These are phyloP conservation scores for Helenozyma baotianmanensis DNA, from an alignment of 805 yeast species.

Conservation along the genomic window DNA sequence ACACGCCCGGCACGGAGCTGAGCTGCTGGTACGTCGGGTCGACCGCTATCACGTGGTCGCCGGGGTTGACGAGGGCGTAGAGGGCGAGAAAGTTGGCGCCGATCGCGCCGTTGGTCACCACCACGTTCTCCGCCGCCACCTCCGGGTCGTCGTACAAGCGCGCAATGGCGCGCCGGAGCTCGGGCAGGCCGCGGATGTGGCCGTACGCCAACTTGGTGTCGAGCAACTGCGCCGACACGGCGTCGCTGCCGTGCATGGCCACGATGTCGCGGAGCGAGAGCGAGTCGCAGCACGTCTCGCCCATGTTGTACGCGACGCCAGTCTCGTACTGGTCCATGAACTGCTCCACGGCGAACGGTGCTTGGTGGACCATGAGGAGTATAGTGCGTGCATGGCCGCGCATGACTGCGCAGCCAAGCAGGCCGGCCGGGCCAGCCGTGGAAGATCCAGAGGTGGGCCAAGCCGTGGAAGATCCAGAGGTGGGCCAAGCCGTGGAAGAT, in stretches of 20 bases:
- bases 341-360: conserved; percentile 47
- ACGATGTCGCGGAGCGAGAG: conserved; percentile 37
- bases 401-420: no score
- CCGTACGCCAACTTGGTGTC: conserved; percentile 39
- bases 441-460: no score
- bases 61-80: conserved; percentile 40
- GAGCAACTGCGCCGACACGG: conserved; percentile 9
- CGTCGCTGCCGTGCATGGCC: conserved; percentile 2
- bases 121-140: conserved; percentile 31
- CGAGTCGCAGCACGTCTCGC: conserved; percentile 50
- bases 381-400: no score
- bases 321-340: conserved; percentile 50
- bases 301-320: conserved; percentile 37
- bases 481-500: no score
- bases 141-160: conserved; percentile 27
- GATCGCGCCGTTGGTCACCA: conserved; percentile 53
- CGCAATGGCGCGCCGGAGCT: conserved; percentile 33
- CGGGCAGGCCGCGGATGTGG: conserved; percentile 42
- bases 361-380: conserved; percentile 48
- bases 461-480: no score
- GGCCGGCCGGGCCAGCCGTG: no score
- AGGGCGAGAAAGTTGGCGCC: conserved; percentile 48
- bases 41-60: conserved; percentile 45
- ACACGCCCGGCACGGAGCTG: conserved; percentile 42
- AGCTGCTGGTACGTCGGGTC: conserved; percentile 51